A percentile compares a stretch with the other conserved stretches of the same genome.
These are phyloP conservation scores for Ceratobasidium sp. DNA, from an alignment of 1,284 basidiomycete genomes.

Conservation along the genomic window DNA sequence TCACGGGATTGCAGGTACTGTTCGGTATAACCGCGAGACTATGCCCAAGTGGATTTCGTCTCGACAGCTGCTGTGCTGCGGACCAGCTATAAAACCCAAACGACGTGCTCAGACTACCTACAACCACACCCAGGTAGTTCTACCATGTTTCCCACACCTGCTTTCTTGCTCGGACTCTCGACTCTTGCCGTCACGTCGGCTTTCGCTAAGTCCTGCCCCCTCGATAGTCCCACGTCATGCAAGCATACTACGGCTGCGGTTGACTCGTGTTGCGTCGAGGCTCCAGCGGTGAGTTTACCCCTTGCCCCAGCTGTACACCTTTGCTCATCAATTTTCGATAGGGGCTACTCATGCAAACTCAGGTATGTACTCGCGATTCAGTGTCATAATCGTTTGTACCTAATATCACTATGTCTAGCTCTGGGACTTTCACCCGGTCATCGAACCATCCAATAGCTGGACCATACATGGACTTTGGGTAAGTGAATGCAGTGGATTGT, in stretches of 20 bases:
- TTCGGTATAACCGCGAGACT: slow-evolving; percentile 13
- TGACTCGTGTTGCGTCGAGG: slow-evolving; percentile 46
- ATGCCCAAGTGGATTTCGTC: neutral
- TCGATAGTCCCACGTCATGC: slow-evolving; percentile 40
- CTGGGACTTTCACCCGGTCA: slow-evolving; percentile 49
- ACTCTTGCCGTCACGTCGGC: slow-evolving; percentile 14
- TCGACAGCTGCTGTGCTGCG: slow-evolving; percentile 14
- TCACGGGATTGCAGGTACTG: slow-evolving; percentile 23
- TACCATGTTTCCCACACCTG: slow-evolving; percentile 1
- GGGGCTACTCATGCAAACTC: slow-evolving; percentile 46
- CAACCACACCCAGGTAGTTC: neutral
- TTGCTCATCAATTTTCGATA: slow-evolving; percentile 10
- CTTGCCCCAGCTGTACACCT: neutral
- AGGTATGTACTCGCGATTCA: slow-evolving; percentile 15
- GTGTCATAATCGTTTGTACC: no score
- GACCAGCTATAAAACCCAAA: slow-evolving; percentile 7
- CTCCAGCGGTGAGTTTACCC: slow-evolving; percentile 43
- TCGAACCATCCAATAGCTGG: slow-evolving; percentile 47
- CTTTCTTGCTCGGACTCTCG: slow-evolving; percentile 7
- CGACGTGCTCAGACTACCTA: neutral
- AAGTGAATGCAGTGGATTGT: neutral
- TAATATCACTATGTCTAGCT: slow-evolving; percentile 37
- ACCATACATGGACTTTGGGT: slow-evolving; percentile 48
- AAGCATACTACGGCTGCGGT: slow-evolving; percentile 44
- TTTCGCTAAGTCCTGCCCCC: slow-evolving; percentile 35